Percentiles rank a stretch among this genome's conserved stretches.
These are phyloP conservation scores for Exserohilum turcica DNA, from an alignment of 2,329 filamentous ascomycete species.

Conservation along the genomic window DNA sequence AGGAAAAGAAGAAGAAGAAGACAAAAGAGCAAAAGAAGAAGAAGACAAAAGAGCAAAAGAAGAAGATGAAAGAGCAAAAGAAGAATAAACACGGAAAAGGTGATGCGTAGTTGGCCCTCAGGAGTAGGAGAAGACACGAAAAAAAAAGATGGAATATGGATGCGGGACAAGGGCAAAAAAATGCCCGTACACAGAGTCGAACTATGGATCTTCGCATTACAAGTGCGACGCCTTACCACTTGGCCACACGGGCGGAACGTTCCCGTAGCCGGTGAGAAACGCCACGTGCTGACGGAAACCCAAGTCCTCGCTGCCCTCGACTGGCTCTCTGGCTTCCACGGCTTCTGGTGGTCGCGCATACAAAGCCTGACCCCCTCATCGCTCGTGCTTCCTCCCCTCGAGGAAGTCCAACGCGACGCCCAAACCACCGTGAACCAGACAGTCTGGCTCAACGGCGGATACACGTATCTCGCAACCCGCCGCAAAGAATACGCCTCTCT, in stretches of 20 bases:
- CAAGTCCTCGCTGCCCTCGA: constrained; percentile 62
- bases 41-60: too few relatives aligned
- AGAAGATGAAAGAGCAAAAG: too few relatives aligned
- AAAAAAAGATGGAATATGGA: not conserved
- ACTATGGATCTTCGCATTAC: constrained; percentile 34
- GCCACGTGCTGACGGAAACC: constrained; percentile 51
- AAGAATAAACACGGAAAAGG: too few relatives aligned
- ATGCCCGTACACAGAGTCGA: constrained; percentile 27
- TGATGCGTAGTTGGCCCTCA: too few relatives aligned
- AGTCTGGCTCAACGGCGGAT: constrained; percentile 70
- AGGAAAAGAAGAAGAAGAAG: too few relatives aligned
- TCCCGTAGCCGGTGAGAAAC: constrained; percentile 62
- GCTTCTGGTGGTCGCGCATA: constrained; percentile 55
- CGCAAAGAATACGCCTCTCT: constrained; percentile 61
- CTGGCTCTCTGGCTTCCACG: constrained; percentile 69
- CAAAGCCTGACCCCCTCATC: constrained; percentile 35
- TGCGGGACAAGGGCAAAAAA: not conserved
- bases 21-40: too few relatives aligned
- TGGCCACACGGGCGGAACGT: constrained; percentile 21
- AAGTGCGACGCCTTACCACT: constrained; percentile 35
- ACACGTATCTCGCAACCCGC: constrained; percentile 70
- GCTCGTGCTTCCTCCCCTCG: constrained; percentile 60
- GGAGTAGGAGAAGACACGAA: not conserved
- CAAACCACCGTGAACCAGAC: constrained; percentile 19
- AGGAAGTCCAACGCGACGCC: constrained; percentile 53